These are phyloP conservation scores for Pleurotus citrinopileatus DNA, from an alignment of 768 basidiomycete species.

Conservation along the genomic window DNA sequence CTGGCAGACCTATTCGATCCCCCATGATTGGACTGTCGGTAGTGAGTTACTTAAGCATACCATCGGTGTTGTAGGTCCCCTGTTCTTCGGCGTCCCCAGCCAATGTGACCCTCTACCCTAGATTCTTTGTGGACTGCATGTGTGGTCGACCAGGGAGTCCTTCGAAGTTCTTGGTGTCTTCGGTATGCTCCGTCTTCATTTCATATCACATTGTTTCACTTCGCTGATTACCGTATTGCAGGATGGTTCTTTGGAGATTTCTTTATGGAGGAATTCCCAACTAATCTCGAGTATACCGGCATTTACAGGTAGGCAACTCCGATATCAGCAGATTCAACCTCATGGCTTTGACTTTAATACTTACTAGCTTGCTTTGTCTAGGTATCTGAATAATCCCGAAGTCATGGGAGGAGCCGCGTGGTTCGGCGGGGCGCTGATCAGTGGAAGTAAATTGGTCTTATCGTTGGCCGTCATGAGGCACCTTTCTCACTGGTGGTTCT, in stretches of 20 bases:
- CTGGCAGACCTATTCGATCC: slow-evolving; percentile 87
- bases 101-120: slow-evolving; percentile 23
- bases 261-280: slow-evolving; percentile 91
- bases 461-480: slow-evolving; percentile 81
- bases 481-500: slow-evolving; percentile 95
- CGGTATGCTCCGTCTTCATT: slow-evolving; percentile 44
- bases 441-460: slow-evolving; percentile 89
- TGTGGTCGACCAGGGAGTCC: slow-evolving; percentile 89
- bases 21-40: slow-evolving; percentile 83
- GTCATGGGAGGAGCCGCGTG: slow-evolving; percentile 95
- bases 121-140: slow-evolving; percentile 82
- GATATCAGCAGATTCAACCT: neutral
- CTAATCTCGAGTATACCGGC: slow-evolving; percentile 90
- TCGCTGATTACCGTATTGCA: slow-evolving; percentile 23
- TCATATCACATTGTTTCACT: neutral
- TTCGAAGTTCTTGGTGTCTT: slow-evolving; percentile 94
- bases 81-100: slow-evolving; percentile 10
- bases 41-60: slow-evolving; percentile 86
- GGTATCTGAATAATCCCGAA: slow-evolving; percentile 94
- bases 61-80: slow-evolving; percentile 68
- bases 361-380: slow-evolving; percentile 22
- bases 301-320: slow-evolving; percentile 74
- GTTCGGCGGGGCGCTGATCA: slow-evolving; percentile 90
- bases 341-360: neutral
- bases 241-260: slow-evolving; percentile 99